Evolutionary conservation across 495 filamentous ascomycete species (phyloP).

Genomic region (Penicillium fimorum): DNA sequence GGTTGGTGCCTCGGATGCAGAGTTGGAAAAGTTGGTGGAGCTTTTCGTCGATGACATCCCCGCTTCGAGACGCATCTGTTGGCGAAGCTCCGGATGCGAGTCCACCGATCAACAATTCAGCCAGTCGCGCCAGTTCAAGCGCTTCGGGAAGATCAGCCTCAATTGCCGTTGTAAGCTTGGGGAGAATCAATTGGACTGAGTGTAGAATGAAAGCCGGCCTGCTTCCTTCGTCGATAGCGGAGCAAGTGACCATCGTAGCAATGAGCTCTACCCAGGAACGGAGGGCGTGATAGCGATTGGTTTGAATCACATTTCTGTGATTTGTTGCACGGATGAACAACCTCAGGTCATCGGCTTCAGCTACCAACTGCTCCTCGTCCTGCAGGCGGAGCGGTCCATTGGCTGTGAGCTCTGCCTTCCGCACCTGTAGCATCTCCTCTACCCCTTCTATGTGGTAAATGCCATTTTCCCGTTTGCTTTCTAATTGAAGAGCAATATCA

Average conservation of each 20-base stretch:
- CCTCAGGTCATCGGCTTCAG: conserved; percentile 57
- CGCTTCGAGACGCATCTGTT: conserved; percentile 48
- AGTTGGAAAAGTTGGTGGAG: conserved; percentile 88
- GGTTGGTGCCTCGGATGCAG: conserved; percentile 69
- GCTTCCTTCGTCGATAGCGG: conserved; percentile 64
- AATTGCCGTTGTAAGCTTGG: conserved; percentile 74
- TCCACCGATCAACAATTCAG: conserved; percentile 71
- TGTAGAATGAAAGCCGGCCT: conserved; percentile 77
- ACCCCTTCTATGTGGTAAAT: conserved; percentile 56
- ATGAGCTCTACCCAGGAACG: conserved; percentile 79
- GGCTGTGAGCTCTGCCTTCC: conserved; percentile 52
- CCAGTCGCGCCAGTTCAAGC: conserved; percentile 70
- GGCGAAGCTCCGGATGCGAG: conserved; percentile 57
- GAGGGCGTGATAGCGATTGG: conserved; percentile 62
- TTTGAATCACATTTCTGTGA: conserved; percentile 55
- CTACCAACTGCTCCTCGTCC: conserved; percentile 55
- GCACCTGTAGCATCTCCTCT: conserved; percentile 61
- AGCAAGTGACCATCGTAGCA: conserved; percentile 72
- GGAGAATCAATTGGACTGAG: conserved; percentile 77
- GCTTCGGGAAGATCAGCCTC: conserved; percentile 62
- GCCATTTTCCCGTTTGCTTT: conserved; percentile 51
- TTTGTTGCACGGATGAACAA: conserved; percentile 68
- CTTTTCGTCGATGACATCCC: conserved; percentile 80
- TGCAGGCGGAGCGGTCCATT: conserved; percentile 50
- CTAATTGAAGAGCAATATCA: conserved; percentile 61